Conservation (phyloP, 345 rosid genomes). For the Aquilaria malaccensis region DNA sequence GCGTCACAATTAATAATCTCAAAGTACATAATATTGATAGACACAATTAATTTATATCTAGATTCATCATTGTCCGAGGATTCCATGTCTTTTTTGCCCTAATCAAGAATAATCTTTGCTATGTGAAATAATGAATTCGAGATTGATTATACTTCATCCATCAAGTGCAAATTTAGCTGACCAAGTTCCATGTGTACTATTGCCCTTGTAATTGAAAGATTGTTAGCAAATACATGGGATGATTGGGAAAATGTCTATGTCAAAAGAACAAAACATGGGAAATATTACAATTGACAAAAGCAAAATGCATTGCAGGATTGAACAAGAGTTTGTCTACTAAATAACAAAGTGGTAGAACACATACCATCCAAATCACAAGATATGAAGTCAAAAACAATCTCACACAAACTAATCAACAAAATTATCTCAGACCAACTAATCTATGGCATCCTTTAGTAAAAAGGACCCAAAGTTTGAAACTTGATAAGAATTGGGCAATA, state of each 20-base stretch:
- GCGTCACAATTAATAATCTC: too few relatives aligned
- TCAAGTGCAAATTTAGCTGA: conserved; percentile 75
- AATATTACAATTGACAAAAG: too few relatives aligned
- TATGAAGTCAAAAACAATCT: too few relatives aligned
- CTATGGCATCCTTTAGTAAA: too few relatives aligned
- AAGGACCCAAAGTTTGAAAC: too few relatives aligned
- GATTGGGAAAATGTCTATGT: conserved; percentile 82
- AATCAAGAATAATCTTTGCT: conserved; percentile 74
- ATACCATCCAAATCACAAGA: too few relatives aligned
- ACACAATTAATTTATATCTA: conserved; percentile 56
- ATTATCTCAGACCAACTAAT: too few relatives aligned
- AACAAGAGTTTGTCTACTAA: too few relatives aligned
- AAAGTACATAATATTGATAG: conserved; percentile 16
- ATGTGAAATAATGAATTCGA: conserved; percentile 72
- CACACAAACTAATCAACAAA: too few relatives aligned
- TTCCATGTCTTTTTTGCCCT: conserved; percentile 72
- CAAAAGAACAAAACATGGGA: conserved; percentile 2
- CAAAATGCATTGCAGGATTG: too few relatives aligned
- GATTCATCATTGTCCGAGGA: conserved; percentile 44
- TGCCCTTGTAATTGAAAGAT: conserved; percentile 59
- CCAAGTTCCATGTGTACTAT: conserved; percentile 79
- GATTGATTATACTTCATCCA: conserved; percentile 83
- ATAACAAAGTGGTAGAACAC: background rate
- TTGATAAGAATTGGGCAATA: too few relatives aligned
- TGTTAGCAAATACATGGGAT: conserved; percentile 80